A percentile compares a stretch with the other conserved stretches of the same genome.
Conservation (phyloP, 2,329 filamentous ascomycete species). For the Apiospora kogelbergensis region DNA sequence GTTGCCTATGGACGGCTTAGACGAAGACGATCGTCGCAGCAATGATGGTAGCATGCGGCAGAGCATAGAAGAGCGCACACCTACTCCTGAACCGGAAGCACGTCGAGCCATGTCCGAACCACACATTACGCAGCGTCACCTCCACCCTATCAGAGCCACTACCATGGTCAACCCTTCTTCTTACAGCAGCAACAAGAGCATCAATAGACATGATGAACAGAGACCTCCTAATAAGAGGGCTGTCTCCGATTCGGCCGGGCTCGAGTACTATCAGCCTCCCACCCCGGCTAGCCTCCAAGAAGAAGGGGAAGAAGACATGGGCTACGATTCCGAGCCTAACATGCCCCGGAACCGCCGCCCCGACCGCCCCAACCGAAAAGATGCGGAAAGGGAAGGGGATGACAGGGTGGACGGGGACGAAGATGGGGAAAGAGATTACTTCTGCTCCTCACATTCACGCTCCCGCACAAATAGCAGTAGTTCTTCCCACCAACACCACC, state of each 20-base stretch:
- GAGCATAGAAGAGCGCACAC: conserved; percentile 5
- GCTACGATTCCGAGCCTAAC: conserved; percentile 34
- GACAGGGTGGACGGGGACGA: background rate
- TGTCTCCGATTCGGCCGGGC: conserved; percentile 22
- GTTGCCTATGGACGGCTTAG: background rate
- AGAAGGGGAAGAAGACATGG: conserved; percentile 22
- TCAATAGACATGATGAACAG: background rate
- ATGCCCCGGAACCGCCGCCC: conserved; percentile 19
- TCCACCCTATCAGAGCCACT: background rate
- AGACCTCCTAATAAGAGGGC: conserved; percentile 14
- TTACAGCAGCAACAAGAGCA: background rate
- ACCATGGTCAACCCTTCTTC: background rate
- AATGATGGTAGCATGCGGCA: background rate
- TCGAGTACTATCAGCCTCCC: conserved; percentile 22
- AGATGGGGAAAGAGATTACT: background rate
- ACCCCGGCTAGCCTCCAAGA: conserved; percentile 24
- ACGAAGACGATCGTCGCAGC: background rate
- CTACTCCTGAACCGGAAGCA: conserved; percentile 9
- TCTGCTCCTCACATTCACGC: background rate
- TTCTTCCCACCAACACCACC: background rate
- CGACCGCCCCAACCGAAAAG: background rate
- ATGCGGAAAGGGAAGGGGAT: conserved; percentile 16
- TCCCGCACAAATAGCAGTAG: background rate
- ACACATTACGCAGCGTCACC: background rate
- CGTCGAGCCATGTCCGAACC: conserved; percentile 21